These are phyloP conservation scores for Nigrograna mackinnonii DNA, from an alignment of 2,329 filamentous ascomycete genomes.

Conservation along the genomic window DNA sequence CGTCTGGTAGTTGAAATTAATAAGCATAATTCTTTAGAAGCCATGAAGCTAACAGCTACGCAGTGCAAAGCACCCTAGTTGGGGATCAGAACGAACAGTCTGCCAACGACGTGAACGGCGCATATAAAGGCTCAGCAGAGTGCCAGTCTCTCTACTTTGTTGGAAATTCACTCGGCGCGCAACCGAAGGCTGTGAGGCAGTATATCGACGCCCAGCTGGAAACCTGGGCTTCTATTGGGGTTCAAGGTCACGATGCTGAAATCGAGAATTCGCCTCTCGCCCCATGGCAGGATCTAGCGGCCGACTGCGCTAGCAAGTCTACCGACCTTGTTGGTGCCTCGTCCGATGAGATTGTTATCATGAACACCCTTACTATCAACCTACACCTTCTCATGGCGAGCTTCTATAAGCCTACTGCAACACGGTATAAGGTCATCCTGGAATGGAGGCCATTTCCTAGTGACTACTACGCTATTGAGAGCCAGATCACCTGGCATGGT, in stretches of 20 bases:
- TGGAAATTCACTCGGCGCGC: constrained; percentile 85
- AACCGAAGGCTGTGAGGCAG: constrained; percentile 69
- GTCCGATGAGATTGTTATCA: constrained; percentile 76
- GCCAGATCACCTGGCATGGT: constrained; percentile 73
- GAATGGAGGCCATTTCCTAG: constrained; percentile 89
- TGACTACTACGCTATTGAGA: constrained; percentile 84
- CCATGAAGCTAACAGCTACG: not conserved
- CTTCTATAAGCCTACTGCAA: constrained; percentile 73
- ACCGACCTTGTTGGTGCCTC: constrained; percentile 75
- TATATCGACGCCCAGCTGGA: constrained; percentile 74
- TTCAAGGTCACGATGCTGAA: constrained; percentile 77
- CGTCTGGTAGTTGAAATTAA: no score
- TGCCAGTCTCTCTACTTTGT: constrained; percentile 75
- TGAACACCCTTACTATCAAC: constrained; percentile 84
- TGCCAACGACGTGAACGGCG: no score
- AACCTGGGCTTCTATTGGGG: constrained; percentile 82
- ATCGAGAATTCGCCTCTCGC: constrained; percentile 70
- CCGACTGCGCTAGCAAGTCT: constrained; percentile 70
- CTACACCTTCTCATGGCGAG: constrained; percentile 82
- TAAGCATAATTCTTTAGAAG: constrained; percentile 57
- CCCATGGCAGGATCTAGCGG: constrained; percentile 78
- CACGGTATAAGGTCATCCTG: constrained; percentile 76
- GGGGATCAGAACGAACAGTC: no score
- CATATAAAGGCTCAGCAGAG: no score
- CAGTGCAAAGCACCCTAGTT: no score